Evolutionary conservation across 495 filamentous ascomycete species (phyloP), one percentile per base, ranked within the genome.

Genomic region (Platismatia glauca): DNA sequence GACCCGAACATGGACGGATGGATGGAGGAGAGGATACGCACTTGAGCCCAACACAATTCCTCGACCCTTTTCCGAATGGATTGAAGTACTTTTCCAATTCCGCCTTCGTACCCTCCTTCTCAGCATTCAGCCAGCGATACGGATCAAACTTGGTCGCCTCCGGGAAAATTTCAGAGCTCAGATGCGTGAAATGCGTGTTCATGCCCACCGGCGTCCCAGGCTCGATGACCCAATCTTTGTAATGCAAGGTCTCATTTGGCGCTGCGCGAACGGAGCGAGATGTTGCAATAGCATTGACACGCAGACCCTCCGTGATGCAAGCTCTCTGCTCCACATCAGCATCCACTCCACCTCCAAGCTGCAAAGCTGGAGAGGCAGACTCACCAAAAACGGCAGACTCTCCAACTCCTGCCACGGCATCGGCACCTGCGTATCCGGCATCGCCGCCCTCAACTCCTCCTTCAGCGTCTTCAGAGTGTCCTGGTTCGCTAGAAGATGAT

Each of bases 31-130:
- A 35, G 13, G 4, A 20, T 34, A 71, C 73, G 60, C 53, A 78
- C 75, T 78, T 73, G 71, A 78, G 72, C 15, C 81, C 80, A 7
- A 81, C 57, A 60, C 81, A 82, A 16, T 67, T 70, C 39, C 80
- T 60, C 24, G 72, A 75, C 0, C 80, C 80, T 59, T 72, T 76
- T 15, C 66, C 70, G 56, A 84, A 84, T 0, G 79, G 63, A 11
- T 78, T 71, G 7, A 76, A 71, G 53, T 73, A 76, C 18, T 69
- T 67, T 16, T 64, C 58, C 31, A 81, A 64, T 34, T 68, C 66
- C 41, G 44, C 65, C 22, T 20, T 52, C 39, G 70, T 58, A 11
- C 67, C 62, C 20, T 64, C 52, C 13, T 68, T 66, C 15, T 59
- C 55, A 7, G 71, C 68, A 11, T 67, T 63, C 29, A 81, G 67